A percentile compares a stretch with the other conserved stretches of the same genome.
Evolutionary conservation across 2,329 filamentous ascomycete species (phyloP).

Genomic region (Teratosphaeriaceae sp.): DNA sequence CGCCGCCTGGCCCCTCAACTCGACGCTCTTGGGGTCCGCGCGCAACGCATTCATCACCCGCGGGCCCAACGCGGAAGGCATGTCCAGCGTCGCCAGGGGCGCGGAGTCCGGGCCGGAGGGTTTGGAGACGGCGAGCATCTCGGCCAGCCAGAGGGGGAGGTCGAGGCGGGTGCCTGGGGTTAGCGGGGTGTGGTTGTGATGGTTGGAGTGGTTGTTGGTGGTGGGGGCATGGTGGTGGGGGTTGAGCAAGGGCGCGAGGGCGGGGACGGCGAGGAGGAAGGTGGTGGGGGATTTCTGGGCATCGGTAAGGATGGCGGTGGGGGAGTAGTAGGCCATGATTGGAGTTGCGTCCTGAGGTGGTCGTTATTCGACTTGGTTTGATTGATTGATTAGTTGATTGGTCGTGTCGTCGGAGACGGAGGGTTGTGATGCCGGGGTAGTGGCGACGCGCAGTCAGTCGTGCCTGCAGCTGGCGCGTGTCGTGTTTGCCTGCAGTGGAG

Average conservation of each 20-base stretch:
- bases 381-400: not conserved
- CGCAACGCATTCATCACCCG: constrained; percentile 84
- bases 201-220: too few relatives aligned
- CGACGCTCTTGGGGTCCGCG: constrained; percentile 79
- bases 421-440: not conserved
- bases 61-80: constrained; percentile 68
- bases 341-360: not conserved
- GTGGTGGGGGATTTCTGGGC: constrained; percentile 94
- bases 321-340: constrained; percentile 64
- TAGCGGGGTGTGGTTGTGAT: constrained; percentile 61
- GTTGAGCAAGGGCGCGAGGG: constrained; percentile 83
- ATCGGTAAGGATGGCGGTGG: constrained; percentile 78
- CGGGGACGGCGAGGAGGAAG: constrained; percentile 82
- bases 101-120: constrained; percentile 34
- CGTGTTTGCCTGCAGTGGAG: not conserved
- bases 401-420: not conserved
- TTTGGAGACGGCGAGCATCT: constrained; percentile 71
- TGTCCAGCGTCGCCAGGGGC: constrained; percentile 70
- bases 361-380: not conserved
- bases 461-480: not conserved
- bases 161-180: constrained; percentile 73
- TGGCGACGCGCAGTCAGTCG: not conserved
- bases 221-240: too few relatives aligned
- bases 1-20: constrained; percentile 72
- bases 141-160: constrained; percentile 88